Percentiles rank a stretch among this genome's conserved stretches.
Conservation (phyloP, 148 eudicot species). For the Bassia scoparia region DNA sequence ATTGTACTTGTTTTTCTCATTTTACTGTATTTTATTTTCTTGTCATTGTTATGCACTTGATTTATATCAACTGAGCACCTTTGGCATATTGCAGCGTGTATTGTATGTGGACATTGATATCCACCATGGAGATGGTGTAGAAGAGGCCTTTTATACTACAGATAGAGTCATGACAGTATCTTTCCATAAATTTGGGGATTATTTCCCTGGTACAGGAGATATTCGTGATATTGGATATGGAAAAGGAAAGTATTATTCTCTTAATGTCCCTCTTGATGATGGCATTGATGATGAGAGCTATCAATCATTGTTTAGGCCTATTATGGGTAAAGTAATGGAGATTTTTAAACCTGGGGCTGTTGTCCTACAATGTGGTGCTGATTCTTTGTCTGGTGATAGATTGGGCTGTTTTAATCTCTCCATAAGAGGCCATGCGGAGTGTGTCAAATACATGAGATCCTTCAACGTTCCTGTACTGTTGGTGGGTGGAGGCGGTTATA, state of each 20-base stretch:
- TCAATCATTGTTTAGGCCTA: constrained; percentile 56
- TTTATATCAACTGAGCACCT: not conserved
- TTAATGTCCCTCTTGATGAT: constrained; percentile 65
- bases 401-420: constrained; percentile 81
- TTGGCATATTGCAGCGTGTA: constrained; percentile 48
- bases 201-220: constrained; percentile 67
- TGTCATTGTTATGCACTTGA: not conserved
- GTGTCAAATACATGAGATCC: constrained; percentile 73
- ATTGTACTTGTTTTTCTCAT: not conserved
- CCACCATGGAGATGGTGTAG: constrained; percentile 71
- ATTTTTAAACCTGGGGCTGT: constrained; percentile 71
- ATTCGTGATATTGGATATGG: constrained; percentile 52
- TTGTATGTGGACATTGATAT: constrained; percentile 68
- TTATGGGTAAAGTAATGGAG: constrained; percentile 82
- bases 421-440: constrained; percentile 78
- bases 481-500: constrained; percentile 84
- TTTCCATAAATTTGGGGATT: constrained; percentile 68
- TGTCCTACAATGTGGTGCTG: constrained; percentile 80
- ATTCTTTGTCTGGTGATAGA: constrained; percentile 72
- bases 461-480: constrained; percentile 68
- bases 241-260: constrained; percentile 59
- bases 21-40: not conserved
- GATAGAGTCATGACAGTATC: constrained; percentile 75
- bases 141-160: constrained; percentile 73
- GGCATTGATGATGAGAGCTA: constrained; percentile 70